Conservation (phyloP, 2,329 filamentous ascomycete genomes). For the Dactylellina sp. region DNA sequence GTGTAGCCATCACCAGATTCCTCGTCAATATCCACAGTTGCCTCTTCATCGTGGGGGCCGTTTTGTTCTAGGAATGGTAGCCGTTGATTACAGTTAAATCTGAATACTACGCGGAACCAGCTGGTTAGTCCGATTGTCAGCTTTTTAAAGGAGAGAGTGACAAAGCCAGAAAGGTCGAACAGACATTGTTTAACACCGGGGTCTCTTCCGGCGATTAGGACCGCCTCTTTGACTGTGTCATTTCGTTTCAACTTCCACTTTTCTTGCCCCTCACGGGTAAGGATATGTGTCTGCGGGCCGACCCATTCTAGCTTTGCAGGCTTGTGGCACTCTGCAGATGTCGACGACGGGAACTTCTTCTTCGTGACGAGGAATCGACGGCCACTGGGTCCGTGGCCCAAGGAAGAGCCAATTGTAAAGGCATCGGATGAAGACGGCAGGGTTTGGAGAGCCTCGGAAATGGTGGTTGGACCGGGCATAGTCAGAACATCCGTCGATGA, state of each 20-base stretch:
- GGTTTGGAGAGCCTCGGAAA: conserved; percentile 37
- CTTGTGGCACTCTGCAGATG: conserved; percentile 23
- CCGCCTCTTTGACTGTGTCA: conserved; percentile 26
- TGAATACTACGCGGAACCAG: conserved; percentile 10
- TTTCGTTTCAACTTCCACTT: background rate
- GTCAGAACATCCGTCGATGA: background rate
- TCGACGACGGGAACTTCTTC: conserved; percentile 11
- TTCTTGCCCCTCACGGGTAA: background rate
- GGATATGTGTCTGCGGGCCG: conserved; percentile 19
- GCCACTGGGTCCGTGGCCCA: background rate
- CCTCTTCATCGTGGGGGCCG: conserved; percentile 44
- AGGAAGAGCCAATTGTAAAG: background rate
- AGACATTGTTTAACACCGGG: conserved; percentile 36
- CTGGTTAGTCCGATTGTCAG: background rate
- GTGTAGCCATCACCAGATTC: background rate
- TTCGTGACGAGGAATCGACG: conserved; percentile 20
- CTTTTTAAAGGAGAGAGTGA: background rate
- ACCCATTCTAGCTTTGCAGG: conserved; percentile 27
- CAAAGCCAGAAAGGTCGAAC: background rate
- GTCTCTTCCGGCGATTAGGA: conserved; percentile 44
- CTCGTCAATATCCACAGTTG: conserved; percentile 13
- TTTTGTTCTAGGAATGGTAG: conserved; percentile 50
- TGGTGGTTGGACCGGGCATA: conserved; percentile 36
- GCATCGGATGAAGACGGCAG: conserved; percentile 35
- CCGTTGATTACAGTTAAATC: conserved; percentile 23